Evolutionary conservation across 192 early-diverging fungal genomes (phyloP), one percentile per base, ranked within the genome.

Genomic region (Radiomyces spectabilis): DNA sequence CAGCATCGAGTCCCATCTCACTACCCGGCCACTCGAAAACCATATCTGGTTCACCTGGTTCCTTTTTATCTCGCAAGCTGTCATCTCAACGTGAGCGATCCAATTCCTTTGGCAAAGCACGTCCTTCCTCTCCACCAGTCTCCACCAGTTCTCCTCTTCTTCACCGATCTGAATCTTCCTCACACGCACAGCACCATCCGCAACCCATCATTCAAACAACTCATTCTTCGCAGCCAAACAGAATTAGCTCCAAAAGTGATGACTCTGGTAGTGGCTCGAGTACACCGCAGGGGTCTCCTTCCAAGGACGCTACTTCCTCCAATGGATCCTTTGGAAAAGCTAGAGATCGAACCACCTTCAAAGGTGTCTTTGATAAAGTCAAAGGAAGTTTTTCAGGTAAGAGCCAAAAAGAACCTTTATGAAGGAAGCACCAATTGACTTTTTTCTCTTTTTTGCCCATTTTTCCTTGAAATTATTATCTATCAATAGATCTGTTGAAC

Each of bases 281-380:
- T 32, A 15, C 40, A 10, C 37, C 52, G 18, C 45, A 30, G 32
- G 38, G 32, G 43, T 50, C 45, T n/a, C 45, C 46, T 8, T 24
- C 38, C 4, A 57, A 57, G 48, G 55, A 57, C n/a, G 16, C 39
- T 3, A 21, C 38, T 2, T n/a, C 26, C 10, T 25, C 45, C 16
- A 41, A 29, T 41, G 38, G 39, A 31, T 18, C 52, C 15, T 26
- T 43, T 26, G 61, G 58, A 25, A 63, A 47, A 41, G 37, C 41
- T 18, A 67, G 53, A 32, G 77, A 61, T 62, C 65, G 55, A 16
- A 55, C 49, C 15, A 73, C 79, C 0, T 71, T 81, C 42, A 81
- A 81, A 47, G 79, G 69, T 16, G 79, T 77, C 8, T 70, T 81
- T 26, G 74, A 67, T 42, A 76, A 72, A 38, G 61, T 81, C 42